Evolutionary conservation across 352 stramenopile genomes (phyloP).

Genomic region (Phytophthora fragariaefolia): DNA sequence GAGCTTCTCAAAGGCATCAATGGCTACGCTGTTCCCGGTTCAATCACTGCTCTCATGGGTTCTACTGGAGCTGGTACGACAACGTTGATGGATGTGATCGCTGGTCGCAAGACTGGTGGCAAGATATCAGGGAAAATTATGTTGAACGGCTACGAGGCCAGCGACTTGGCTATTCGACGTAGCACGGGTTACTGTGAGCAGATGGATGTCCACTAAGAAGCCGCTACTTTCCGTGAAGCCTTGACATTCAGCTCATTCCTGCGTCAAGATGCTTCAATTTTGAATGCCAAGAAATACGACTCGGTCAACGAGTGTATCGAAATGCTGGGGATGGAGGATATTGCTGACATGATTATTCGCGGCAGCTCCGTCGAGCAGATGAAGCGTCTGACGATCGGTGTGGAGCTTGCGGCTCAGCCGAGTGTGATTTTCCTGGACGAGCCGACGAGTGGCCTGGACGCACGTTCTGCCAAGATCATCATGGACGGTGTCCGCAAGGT

Average conservation of each 20-base stretch:
- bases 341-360: slow-evolving; percentile 41
- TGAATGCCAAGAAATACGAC: slow-evolving; percentile 34
- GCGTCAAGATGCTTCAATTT: slow-evolving; percentile 37
- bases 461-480: slow-evolving; percentile 14
- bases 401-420: slow-evolving; percentile 62
- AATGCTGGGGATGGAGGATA: slow-evolving; percentile 28
- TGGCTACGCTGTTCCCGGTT: slow-evolving; percentile 2
- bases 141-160: slow-evolving; percentile 50
- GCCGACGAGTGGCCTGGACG: slow-evolving; percentile 16
- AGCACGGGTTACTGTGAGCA: slow-evolving; percentile 72
- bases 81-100: not conserved
- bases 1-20: slow-evolving; percentile 19
- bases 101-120: slow-evolving; percentile 3
- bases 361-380: slow-evolving; percentile 31
- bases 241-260: slow-evolving; percentile 87
- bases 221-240: slow-evolving; percentile 59
- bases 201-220: slow-evolving; percentile 89
- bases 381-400: slow-evolving; percentile 54
- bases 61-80: slow-evolving; percentile 1
- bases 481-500: slow-evolving; percentile 31
- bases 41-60: not conserved
- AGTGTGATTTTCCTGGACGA: slow-evolving; percentile 30
- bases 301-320: slow-evolving; percentile 31
- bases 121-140: slow-evolving; percentile 6
- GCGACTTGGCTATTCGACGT: slow-evolving; percentile 48